Conservation (phyloP, 352 stramenopile genomes). For the Globisporangium spiculum region DNA sequence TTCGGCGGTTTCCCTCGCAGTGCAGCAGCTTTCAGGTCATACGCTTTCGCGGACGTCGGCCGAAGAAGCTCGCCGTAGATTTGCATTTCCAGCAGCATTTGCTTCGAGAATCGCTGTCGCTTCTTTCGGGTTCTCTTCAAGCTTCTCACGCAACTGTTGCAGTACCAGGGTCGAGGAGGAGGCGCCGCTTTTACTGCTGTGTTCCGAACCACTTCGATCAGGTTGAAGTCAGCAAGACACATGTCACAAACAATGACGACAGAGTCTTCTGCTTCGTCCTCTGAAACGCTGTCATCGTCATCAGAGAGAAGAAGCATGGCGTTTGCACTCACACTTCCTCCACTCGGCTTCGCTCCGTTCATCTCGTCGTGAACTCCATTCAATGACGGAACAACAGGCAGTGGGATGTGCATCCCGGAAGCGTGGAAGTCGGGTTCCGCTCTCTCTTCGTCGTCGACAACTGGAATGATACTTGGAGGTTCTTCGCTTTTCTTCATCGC, state of each 20-base stretch:
- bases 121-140: conserved; percentile 81
- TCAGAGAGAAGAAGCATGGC: conserved; percentile 40
- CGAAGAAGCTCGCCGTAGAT: conserved; percentile 67
- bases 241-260: conserved; percentile 76
- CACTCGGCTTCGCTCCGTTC: conserved; percentile 18
- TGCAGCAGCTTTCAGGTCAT: conserved; percentile 40
- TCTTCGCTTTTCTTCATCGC: background rate
- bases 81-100: conserved; percentile 86
- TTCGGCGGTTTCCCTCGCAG: conserved; percentile 50
- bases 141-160: conserved; percentile 50
- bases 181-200: conserved; percentile 32
- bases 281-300: conserved; percentile 35
- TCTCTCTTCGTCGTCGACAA: background rate
- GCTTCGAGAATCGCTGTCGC: conserved; percentile 76
- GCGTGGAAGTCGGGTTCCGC: background rate
- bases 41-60: conserved; percentile 58
- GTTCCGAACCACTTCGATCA: conserved; percentile 55
- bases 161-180: conserved; percentile 74
- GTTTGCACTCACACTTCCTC: conserved; percentile 22
- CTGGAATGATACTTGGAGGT: background rate
- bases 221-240: conserved; percentile 71
- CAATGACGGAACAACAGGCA: conserved; percentile 7
- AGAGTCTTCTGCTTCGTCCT: conserved; percentile 32
- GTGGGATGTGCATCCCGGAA: conserved; percentile 8
- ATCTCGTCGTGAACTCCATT: conserved; percentile 6